A percentile compares a stretch with the other conserved stretches of the same genome.
Conservation (phyloP, 2,329 filamentous ascomycete species). For the Sclerotinia glacialis region DNA sequence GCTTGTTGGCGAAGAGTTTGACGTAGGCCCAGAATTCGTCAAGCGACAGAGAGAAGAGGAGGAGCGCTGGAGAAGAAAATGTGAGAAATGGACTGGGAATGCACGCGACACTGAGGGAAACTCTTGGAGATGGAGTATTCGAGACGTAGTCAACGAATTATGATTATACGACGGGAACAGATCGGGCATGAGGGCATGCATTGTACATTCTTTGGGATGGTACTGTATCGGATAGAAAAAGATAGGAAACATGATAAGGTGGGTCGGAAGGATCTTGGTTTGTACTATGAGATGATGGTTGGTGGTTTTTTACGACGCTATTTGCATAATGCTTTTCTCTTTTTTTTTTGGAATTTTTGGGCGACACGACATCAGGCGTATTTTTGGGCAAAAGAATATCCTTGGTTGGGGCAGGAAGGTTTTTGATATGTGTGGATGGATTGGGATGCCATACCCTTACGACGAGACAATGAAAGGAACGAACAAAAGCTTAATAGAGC, state of each 20-base stretch:
- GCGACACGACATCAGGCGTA: conserved; percentile 9
- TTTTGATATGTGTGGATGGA: not conserved
- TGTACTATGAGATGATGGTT: conserved; percentile 21
- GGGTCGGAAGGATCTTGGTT: conserved; percentile 17
- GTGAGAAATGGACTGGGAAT: conserved; percentile 75
- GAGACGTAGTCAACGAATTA: conserved; percentile 50
- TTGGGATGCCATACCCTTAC: not conserved
- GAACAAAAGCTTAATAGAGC: conserved; percentile 21
- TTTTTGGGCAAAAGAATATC: conserved; percentile 12
- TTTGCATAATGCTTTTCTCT: conserved; percentile 21
- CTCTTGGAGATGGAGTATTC: conserved; percentile 75
- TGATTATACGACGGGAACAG: conserved; percentile 17
- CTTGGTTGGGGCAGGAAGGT: not conserved
- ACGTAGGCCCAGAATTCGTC: conserved; percentile 93
- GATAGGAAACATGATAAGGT: not conserved
- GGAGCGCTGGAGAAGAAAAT: conserved; percentile 83
- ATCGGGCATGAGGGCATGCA: conserved; percentile 8
- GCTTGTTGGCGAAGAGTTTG: conserved; percentile 92
- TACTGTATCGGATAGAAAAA: conserved; percentile 16
- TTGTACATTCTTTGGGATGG: conserved; percentile 24
- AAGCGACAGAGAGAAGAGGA: conserved; percentile 87
- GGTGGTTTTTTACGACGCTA: conserved; percentile 1
- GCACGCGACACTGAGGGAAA: conserved; percentile 50
- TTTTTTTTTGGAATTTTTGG: conserved; percentile 1
- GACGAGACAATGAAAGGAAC: conserved; percentile 13